Evolutionary conservation across 2,329 filamentous ascomycete species (phyloP).

Genomic region (Teratosphaeria gauchensis): DNA sequence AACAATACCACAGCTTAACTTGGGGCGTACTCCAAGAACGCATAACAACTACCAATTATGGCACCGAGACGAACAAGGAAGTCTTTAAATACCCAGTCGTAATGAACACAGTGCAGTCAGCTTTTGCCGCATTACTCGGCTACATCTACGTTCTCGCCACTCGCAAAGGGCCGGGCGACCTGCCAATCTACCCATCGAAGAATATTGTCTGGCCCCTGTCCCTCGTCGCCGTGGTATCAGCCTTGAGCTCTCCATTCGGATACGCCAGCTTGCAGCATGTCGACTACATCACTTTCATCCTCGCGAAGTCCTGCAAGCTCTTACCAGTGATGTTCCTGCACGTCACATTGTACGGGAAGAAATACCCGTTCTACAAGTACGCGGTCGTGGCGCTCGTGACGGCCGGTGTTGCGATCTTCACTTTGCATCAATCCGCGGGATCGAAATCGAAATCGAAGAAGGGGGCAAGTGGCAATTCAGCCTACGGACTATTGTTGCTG

Average conservation of each 20-base stretch:
- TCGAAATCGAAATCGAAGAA: slow-evolving; percentile 29
- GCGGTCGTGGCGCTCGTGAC: slow-evolving; percentile 86
- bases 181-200: slow-evolving; percentile 65
- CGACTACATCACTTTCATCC: slow-evolving; percentile 95
- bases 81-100: slow-evolving; percentile 91
- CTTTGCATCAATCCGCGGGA: slow-evolving; percentile 55
- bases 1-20: slow-evolving; percentile 52
- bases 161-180: slow-evolving; percentile 34
- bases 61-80: slow-evolving; percentile 49
- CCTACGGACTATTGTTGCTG: slow-evolving; percentile 75
- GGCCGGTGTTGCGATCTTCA: slow-evolving; percentile 87
- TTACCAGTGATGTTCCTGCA: slow-evolving; percentile 98
- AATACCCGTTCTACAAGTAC: slow-evolving; percentile 95
- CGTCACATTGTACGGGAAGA: slow-evolving; percentile 77
- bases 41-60: slow-evolving; percentile 86
- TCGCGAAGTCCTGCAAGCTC: slow-evolving; percentile 96
- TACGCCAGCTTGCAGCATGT: slow-evolving; percentile 88
- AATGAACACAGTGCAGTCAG: slow-evolving; percentile 89
- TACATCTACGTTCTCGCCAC: slow-evolving; percentile 65
- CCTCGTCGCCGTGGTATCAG: slow-evolving; percentile 77
- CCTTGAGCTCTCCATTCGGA: slow-evolving; percentile 87
- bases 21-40: slow-evolving; percentile 97
- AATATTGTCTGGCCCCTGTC: slow-evolving; percentile 68
- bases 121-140: slow-evolving; percentile 75
- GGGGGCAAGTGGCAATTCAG: slow-evolving; percentile 44